Evolutionary conservation across 116 monocot species (phyloP).

Genomic region (Phalaenopsis hybrid): DNA sequence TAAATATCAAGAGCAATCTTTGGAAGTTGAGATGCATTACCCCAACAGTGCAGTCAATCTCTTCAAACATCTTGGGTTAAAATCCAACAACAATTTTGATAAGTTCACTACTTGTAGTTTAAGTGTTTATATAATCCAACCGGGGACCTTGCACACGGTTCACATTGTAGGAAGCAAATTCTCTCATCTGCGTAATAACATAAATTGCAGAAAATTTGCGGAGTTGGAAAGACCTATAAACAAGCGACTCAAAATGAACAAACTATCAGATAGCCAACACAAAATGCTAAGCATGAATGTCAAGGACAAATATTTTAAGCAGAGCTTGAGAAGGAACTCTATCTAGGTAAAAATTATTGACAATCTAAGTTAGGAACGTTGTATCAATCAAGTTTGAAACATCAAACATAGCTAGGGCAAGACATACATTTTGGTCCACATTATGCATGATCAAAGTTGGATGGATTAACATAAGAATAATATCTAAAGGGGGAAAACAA

Average conservation of each 20-base stretch:
- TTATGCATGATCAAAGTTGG: not conserved
- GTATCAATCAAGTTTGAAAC: not conserved
- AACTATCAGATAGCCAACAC: not conserved
- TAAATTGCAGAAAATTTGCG: not conserved
- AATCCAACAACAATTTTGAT: constrained; percentile 3
- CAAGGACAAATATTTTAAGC: not conserved
- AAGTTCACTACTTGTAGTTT: not conserved
- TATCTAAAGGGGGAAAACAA: not conserved
- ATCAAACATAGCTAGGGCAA: not conserved
- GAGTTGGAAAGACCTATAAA: not conserved
- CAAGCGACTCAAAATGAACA: not conserved
- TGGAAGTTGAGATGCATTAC: not conserved
- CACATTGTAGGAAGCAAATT: too few relatives aligned
- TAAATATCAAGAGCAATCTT: not conserved
- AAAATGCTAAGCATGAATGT: not conserved
- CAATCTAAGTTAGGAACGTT: not conserved
- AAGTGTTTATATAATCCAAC: too few relatives aligned
- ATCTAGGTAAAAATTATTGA: not conserved
- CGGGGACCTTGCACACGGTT: too few relatives aligned
- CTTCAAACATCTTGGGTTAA: not conserved
- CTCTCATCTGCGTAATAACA: not conserved
- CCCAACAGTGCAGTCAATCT: not conserved
- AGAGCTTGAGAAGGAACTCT: not conserved
- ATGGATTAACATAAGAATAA: not conserved
- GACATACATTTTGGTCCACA: not conserved